Evolutionary conservation across 768 basidiomycete species (phyloP), one percentile per base, ranked within the genome.

Genomic region (Podaxis mareebaensis): DNA sequence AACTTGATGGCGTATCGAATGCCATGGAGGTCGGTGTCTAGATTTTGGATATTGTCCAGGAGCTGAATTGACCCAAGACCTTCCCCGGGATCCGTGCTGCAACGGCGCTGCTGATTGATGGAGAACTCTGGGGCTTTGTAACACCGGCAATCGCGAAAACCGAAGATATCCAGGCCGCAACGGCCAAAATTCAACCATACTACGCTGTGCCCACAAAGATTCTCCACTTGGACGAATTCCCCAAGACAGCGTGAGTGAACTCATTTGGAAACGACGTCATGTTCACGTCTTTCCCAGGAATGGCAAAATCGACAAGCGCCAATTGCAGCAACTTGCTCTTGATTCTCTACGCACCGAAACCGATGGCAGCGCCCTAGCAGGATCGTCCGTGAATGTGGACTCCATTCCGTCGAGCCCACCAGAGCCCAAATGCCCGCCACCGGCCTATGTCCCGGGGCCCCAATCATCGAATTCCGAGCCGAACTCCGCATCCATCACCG

Each of bases 1-100:
- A 88, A 69, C 76, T 88, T 8, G 86, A 86, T 63, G 86, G 86
- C 3, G 85, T 88, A 5, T 77, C 84, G 2, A 80, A 80, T 22
- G 85, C 85, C 4, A 84, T 88, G 83, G 79, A 85, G 76, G 85
- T 85, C 46, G 60, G 73, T 58, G 13, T 20, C 49, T 40, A 57
- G 24, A 11, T 42, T 58, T 38, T 17, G 4, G 56, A 53, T 20
- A 17, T 53, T n/a, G 12, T 20, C 26, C 46, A 42, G 46, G 17
- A 52, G 20, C 44, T 61, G 39, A 64, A 39, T 46, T 49, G 30
- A 24, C 30, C 33, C 28, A 28, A 83, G 81, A 79, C 78, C 3
- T 79, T 77, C 64, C 58, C 73, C 49, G 73, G 74, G 7, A 79
- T 85, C 46, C 77, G 74, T 62, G 74, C 78, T 58, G 84, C 85